Base-by-base conservation (phyloP, 352 stramenopile species). In the Phytophthora parvispora region DNA sequence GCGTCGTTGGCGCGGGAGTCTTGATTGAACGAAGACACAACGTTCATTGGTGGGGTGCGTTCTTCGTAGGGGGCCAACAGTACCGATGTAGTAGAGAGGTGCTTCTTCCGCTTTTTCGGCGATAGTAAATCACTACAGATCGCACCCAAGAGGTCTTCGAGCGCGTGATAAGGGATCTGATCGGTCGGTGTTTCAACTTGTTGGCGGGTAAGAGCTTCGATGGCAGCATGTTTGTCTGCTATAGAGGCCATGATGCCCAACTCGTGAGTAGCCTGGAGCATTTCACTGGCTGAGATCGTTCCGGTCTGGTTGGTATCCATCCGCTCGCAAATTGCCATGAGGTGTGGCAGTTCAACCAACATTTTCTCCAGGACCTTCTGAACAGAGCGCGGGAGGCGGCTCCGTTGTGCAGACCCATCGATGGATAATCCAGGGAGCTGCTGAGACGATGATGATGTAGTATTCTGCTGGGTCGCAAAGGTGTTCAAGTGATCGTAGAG, bases 311-410 rank as follows among this genome's bases (percentile, higher is more conserved):
- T 64, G 1, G 59, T 29, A 62, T 91, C 85, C 31, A 71, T 80
- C 13, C 74, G 72, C 53, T 89, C 58, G 42, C 81, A 93, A 28
- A 88, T 84, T 18, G 73, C 47, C n/a, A 82, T 34, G 3, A 93
- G 55, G 12, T 62, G 62, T 4, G 80, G 68, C 7, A 87, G 60
- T 9, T 90, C 69, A 1, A 78, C 47, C 10, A 92, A 57, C 84
- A 94, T 90, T 38, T 73, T 81, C 43, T 94, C 86, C 10, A 92
- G 69, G 31, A 92, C 78, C 55, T 94, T 94, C 52, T 94, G 86
- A 4, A 90, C 86, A 1, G 86, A 88, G 0, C 86, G 84, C 28
- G 80, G 24, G 18, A 83, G 60, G 6, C 68, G 69, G 8, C 31
- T 18, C 18, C 22, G 45, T 29, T 64, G 54, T 50, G 32, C 6